These are phyloP conservation scores for Lentinula novae-zelandiae DNA, from an alignment of 1,284 basidiomycete genomes.

Conservation along the genomic window DNA sequence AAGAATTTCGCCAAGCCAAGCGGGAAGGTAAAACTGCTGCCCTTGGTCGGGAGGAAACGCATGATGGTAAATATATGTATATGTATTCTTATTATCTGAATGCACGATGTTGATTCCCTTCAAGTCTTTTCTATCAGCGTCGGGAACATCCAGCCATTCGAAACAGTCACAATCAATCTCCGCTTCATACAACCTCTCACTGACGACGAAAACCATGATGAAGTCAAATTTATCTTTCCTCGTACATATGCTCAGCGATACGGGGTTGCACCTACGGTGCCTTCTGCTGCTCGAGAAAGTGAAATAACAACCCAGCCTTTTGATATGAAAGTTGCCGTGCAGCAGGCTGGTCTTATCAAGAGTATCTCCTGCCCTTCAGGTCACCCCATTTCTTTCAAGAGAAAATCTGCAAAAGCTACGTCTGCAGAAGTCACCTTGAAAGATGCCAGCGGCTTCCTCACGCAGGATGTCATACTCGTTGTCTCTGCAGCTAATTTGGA, in stretches of 20 bases:
- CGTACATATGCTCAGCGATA: conserved; percentile 3
- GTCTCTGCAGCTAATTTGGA: background rate
- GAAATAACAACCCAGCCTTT: conserved; percentile 1
- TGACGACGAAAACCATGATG: conserved; percentile 14
- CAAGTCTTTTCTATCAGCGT: conserved; percentile 9
- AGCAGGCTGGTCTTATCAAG: conserved; percentile 10
- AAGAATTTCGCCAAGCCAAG: conserved; percentile 2
- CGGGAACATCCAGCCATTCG: conserved; percentile 9
- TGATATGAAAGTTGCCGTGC: background rate
- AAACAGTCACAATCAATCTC: conserved; percentile 11
- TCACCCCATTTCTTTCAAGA: conserved; percentile 8
- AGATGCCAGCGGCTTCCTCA: background rate
- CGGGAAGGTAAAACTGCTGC: conserved; percentile 5
- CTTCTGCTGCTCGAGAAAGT: background rate
- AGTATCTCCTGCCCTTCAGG: conserved; percentile 10
- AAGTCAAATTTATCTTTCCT: conserved; percentile 12
- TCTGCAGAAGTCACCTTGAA: conserved; percentile 2
- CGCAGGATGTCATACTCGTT: background rate
- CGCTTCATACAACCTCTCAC: conserved; percentile 8
- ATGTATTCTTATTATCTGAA: background rate
- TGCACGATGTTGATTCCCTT: background rate
- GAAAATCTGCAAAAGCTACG: conserved; percentile 4
- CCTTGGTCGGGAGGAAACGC: conserved; percentile 7
- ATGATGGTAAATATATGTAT: conserved; percentile 5
- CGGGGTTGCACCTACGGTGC: too few relatives aligned